These are phyloP conservation scores for Aspergillus proliferans DNA, from an alignment of 2,329 filamentous ascomycete species.

Conservation along the genomic window DNA sequence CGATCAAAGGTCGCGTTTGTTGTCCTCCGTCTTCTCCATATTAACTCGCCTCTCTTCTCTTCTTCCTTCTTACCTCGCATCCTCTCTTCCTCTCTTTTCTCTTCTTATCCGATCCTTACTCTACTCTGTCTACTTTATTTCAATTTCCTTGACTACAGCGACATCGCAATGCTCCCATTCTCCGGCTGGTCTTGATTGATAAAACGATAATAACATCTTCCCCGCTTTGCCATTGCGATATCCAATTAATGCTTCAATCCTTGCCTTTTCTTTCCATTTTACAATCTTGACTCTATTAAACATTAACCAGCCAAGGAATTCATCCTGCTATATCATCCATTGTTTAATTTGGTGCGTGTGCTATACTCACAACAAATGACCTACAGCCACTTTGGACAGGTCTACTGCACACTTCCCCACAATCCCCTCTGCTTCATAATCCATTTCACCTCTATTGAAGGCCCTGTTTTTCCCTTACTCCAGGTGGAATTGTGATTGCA, in stretches of 20 bases:
- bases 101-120: too few relatives aligned
- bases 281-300: too few relatives aligned
- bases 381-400: background rate
- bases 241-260: background rate
- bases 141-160: too few relatives aligned
- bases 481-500: constrained; percentile 1
- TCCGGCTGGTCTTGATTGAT: too few relatives aligned
- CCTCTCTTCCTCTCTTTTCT: constrained; percentile 2
- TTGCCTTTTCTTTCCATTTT: background rate
- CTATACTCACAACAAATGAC: background rate
- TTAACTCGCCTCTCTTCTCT: background rate
- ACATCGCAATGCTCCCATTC: too few relatives aligned
- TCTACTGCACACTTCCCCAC: constrained; percentile 2
- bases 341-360: background rate
- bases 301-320: background rate
- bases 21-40: background rate
- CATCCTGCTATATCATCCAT: background rate
- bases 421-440: background rate
- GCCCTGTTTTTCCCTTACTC: background rate
- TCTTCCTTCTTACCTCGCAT: constrained; percentile 3
- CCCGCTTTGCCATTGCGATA: too few relatives aligned
- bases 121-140: too few relatives aligned
- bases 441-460: background rate
- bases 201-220: too few relatives aligned
- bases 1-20: constrained; percentile 29